Evolutionary conservation across 352 stramenopile genomes (phyloP), one percentile per base, ranked within the genome.

Genomic region (Phytophthora cactorum): DNA sequence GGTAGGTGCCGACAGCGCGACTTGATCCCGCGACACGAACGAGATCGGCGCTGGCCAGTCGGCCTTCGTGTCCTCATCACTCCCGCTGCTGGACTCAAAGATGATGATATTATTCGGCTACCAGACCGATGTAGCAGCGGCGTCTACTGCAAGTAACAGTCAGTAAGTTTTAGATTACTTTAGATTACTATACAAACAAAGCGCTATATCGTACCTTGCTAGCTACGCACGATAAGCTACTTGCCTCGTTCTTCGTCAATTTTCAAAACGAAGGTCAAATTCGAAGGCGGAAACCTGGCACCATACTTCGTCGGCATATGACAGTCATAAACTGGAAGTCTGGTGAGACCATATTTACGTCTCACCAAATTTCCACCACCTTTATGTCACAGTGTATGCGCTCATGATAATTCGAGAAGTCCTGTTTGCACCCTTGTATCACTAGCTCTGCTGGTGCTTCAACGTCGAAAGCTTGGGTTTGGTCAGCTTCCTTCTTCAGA

Each of bases 341-440:
- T 45, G 11, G 39, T 49, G 43, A 49, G 15, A 49, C n/a, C 12
- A 49, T 5, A 28, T 29, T 49, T 49, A 28, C 15, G 43, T n/a
- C 36, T 49, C 43, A 49, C 15, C 43, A 49, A n/a, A 49, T 25
- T 49, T 49, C 29, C n/a, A 28, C 17, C 12, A 5, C 5, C 8
- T 5, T 29, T 49, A 28, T 49, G 43, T 29, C n/a, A 28, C 2
- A 28, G 5, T 27, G 10, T 29, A 49, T 22, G 43, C 66, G 66
- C 39, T 67, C 64, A 25, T 58, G 59, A 53, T 59, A 60, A 32
- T 65, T 68, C 8, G 39, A 63, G 29, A 39, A 34, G 34, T 68
- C 15, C 12, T 72, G 41, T 14, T 68, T 68, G 36, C 52, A 74
- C 10, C 65, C 65, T 27, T 59, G 57, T 44, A n/a, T n/a, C n/a